Percentiles rank a stretch among this genome's conserved stretches.
Conservation (phyloP, 2,329 filamentous ascomycete genomes). For the Lachnellula arida region DNA sequence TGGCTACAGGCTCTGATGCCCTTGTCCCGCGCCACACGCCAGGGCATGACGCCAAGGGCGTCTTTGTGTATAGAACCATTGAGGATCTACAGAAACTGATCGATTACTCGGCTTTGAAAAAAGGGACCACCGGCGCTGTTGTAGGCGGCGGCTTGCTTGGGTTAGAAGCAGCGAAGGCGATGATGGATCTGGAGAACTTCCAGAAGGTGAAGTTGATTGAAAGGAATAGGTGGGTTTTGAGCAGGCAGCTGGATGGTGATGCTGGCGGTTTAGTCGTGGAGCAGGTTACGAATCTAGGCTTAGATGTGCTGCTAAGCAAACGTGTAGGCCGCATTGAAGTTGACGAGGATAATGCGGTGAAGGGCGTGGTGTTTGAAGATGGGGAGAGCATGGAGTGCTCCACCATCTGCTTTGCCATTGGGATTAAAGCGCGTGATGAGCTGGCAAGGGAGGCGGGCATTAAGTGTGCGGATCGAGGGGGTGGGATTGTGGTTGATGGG, state of each 20-base stretch:
- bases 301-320: slow-evolving; percentile 76
- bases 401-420: slow-evolving; percentile 86
- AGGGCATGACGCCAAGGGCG: slow-evolving; percentile 72
- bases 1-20: slow-evolving; percentile 84
- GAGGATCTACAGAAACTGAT: slow-evolving; percentile 76
- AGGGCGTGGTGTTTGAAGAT: slow-evolving; percentile 74
- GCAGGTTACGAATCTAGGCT: slow-evolving; percentile 70
- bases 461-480: slow-evolving; percentile 65
- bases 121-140: slow-evolving; percentile 66
- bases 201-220: slow-evolving; percentile 74
- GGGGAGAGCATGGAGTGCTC: slow-evolving; percentile 72
- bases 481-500: slow-evolving; percentile 60
- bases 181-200: slow-evolving; percentile 79
- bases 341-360: slow-evolving; percentile 62
- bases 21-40: slow-evolving; percentile 64
- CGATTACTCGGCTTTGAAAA: slow-evolving; percentile 60
- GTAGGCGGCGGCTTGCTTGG: slow-evolving; percentile 83
- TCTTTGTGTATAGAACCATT: slow-evolving; percentile 87
- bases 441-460: slow-evolving; percentile 67
- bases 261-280: slow-evolving; percentile 78
- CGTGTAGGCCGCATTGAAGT: slow-evolving; percentile 68
- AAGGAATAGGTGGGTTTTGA: slow-evolving; percentile 76
- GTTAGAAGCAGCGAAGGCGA: slow-evolving; percentile 84
- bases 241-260: slow-evolving; percentile 75
- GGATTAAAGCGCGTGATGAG: slow-evolving; percentile 76